Conservation (phyloP, 2,329 filamentous ascomycete genomes). For the Ambrosiella cleistominuta region DNA sequence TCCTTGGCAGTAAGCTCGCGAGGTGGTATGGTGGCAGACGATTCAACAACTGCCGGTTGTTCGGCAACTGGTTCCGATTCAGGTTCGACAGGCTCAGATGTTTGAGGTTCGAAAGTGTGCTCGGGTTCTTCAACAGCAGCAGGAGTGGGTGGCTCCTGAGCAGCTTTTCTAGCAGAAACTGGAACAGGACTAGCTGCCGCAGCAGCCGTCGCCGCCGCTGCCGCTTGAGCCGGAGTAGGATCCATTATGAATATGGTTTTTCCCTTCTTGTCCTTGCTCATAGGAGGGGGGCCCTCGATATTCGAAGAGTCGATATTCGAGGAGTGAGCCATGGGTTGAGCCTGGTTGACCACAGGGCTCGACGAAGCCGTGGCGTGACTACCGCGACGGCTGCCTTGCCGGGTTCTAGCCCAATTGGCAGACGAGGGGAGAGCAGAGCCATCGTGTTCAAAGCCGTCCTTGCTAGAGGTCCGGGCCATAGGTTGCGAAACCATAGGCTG, state of each 20-base stretch:
- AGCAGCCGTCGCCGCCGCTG: background rate
- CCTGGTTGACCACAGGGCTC: conserved; percentile 57
- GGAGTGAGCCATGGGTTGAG: conserved; percentile 33
- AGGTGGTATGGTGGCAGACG: background rate
- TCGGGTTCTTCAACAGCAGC: conserved; percentile 12
- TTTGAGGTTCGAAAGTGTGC: background rate
- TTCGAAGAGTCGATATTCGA: conserved; percentile 27
- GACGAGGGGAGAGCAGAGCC: conserved; percentile 82
- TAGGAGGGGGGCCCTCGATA: conserved; percentile 18
- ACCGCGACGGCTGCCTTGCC: conserved; percentile 46
- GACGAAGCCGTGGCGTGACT: conserved; percentile 70
- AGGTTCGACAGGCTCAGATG: conserved; percentile 1
- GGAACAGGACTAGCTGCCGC: background rate
- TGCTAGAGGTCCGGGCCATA: conserved; percentile 65
- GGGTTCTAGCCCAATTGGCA: conserved; percentile 74
- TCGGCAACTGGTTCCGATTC: conserved; percentile 2
- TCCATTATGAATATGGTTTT: conserved; percentile 4
- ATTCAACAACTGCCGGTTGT: background rate
- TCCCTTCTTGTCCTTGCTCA: conserved; percentile 14
- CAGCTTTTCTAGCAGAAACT: background rate
- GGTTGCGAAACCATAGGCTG: conserved; percentile 29
- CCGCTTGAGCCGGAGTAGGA: background rate
- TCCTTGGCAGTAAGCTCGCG: background rate
- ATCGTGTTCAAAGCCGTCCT: conserved; percentile 53
- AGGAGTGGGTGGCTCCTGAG: conserved; percentile 3